Base-by-base conservation (phyloP, 768 basidiomycete genomes). In the Leccinum arenicola region DNA sequence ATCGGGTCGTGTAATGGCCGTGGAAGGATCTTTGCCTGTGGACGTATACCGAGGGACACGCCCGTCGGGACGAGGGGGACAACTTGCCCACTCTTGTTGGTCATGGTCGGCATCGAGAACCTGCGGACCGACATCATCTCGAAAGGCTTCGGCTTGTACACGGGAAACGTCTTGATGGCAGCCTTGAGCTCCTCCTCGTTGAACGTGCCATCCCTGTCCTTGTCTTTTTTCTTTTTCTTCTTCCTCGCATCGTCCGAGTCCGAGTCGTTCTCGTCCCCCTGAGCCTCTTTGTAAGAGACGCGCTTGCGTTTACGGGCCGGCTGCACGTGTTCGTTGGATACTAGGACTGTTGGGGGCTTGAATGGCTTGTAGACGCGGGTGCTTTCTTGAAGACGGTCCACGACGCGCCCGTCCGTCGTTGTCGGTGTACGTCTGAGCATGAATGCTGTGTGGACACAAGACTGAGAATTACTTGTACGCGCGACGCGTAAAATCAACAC, bases 1-100 rank as follows among this genome's bases (percentile, higher is more conserved):
- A 99, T 95, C 1, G 95, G 97, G 70, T 99, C 94, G 48, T 95
- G 89, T n/a, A 98, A 77, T 6, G 97, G 97, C 21, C 95, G 82
- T 17, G 97, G 97, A 52, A 90, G 82, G 59, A 97, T 75, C 64
- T 84, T 89, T 0, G 88, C 80, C 57, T 84, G 87, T 0, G 92
- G 89, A 12, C 95, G 85, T 55, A 91, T 87, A 27, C 97, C 97
- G 5, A 99, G 84, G 11, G 94, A 86, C 3, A 81, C 79, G 65
- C 91, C 85, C 0, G 91, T 84, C 5, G 83, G 76, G 4, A 81
- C 62, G 10, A 84, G 79, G 2, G 76, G 67, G 3, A 95, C 76
- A 12, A 81, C 61, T 43, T 84, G 79, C 2, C 93, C 92, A 53
- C 85, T 82, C 72, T 86, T 86, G 71, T 80, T 85, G 38, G 73